Evolutionary conservation across 2,329 filamentous ascomycete species (phyloP).

Genomic region (Bertia moriformis): DNA sequence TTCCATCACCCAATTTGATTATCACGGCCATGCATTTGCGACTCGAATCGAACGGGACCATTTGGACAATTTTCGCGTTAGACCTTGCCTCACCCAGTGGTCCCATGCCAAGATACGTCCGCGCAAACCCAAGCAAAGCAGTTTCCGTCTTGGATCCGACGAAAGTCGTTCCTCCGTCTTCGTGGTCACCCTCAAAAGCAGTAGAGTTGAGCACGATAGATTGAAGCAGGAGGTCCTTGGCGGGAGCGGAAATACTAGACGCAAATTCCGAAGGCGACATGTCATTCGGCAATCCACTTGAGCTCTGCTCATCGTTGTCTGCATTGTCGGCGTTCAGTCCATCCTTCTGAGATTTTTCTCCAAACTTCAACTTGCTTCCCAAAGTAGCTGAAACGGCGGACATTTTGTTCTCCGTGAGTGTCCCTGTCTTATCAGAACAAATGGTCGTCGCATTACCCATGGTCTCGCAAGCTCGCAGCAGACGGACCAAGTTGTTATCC

Average conservation of each 20-base stretch:
- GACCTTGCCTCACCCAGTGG: slow-evolving; percentile 44
- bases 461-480: slow-evolving; percentile 43
- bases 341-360: slow-evolving; percentile 11
- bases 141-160: slow-evolving; percentile 69
- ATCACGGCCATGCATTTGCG: slow-evolving; percentile 60
- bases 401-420: slow-evolving; percentile 51
- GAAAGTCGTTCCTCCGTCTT: slow-evolving; percentile 42
- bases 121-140: slow-evolving; percentile 56
- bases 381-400: slow-evolving; percentile 40
- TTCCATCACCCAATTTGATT: slow-evolving; percentile 34
- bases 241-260: slow-evolving; percentile 25
- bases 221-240: slow-evolving; percentile 41
- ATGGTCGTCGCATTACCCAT: slow-evolving; percentile 52
- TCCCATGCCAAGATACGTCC: slow-evolving; percentile 50
- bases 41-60: slow-evolving; percentile 18
- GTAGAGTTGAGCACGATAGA: slow-evolving; percentile 57
- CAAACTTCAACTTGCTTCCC: slow-evolving; percentile 15
- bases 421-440: slow-evolving; percentile 54
- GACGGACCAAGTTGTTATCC: slow-evolving; percentile 46
- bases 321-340: slow-evolving; percentile 14
- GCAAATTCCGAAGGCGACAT: slow-evolving; percentile 29
- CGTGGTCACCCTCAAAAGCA: slow-evolving; percentile 47
- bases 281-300: slow-evolving; percentile 17
- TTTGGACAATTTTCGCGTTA: slow-evolving; percentile 33
- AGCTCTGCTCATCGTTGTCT: slow-evolving; percentile 6